phyloP scores from a whole-genome alignment of 2,329 filamentous ascomycete genomes.

The Fusarium tuaranense region DNA sequence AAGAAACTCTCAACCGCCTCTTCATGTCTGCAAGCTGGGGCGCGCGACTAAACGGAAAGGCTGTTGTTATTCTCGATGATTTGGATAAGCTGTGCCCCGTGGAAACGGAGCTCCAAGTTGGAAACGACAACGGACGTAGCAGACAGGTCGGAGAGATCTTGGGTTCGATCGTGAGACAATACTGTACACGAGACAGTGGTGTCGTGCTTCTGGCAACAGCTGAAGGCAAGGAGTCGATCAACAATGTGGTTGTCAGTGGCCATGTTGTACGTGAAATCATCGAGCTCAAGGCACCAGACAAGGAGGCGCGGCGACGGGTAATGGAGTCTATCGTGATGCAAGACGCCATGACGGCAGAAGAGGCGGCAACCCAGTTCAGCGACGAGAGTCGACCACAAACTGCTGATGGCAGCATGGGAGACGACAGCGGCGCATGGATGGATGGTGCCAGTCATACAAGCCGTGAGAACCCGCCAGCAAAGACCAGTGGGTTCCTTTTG shows the following conservation, averaged over 20 bases:
- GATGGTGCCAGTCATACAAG: conserved; percentile 74
- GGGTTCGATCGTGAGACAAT: conserved; percentile 84
- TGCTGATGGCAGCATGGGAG: conserved; percentile 65
- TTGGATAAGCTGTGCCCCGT: conserved; percentile 92
- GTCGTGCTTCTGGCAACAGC: conserved; percentile 92
- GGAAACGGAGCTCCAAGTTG: conserved; percentile 94
- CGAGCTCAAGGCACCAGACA: conserved; percentile 89
- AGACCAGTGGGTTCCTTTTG: conserved; percentile 75
- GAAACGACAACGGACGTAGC: conserved; percentile 92
- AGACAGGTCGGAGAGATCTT: conserved; percentile 92
- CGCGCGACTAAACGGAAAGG: conserved; percentile 83
- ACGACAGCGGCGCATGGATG: conserved; percentile 77
- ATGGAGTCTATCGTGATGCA: conserved; percentile 81
- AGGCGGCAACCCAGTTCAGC: conserved; percentile 50
- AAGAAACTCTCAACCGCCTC: conserved; percentile 84
- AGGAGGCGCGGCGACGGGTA: conserved; percentile 86
- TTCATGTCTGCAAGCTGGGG: conserved; percentile 95
- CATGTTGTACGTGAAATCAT: conserved; percentile 94
- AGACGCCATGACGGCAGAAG: conserved; percentile 57
- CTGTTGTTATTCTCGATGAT: conserved; percentile 91
- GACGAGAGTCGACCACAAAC: conserved; percentile 68
- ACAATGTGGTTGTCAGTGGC: conserved; percentile 89
- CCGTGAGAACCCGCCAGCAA: conserved; percentile 48
- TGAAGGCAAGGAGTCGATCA: conserved; percentile 91
- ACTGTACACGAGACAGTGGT: conserved; percentile 81